Evolutionary conservation across 75 land plant genomes (phyloP), one percentile per base, ranked within the genome.

Genomic region (Sequoiadendron giganteum): DNA sequence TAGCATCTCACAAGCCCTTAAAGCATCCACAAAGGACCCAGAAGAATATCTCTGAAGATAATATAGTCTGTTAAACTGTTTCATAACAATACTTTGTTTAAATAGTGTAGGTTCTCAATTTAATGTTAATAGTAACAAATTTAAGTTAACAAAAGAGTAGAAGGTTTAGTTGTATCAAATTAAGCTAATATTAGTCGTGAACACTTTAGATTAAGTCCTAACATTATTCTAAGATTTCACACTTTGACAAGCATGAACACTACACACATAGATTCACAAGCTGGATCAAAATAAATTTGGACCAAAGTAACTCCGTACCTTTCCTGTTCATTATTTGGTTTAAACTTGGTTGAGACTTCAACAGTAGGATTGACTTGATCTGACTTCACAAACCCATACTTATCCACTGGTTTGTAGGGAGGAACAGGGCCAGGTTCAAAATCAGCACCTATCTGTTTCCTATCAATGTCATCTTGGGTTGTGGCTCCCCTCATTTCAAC

Each of bases 381-480:
- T 75, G 93, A 91, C 85, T 97, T 97, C 47, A 97, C 28, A 55
- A 97, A 97, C 3, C 99, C 99, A 94, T 93, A 97, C 87, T 92
- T 93, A 83, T 96, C 99, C 10, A 97, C 91, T 32, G 95, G 91
- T 54, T 65, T 87, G 1, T 89, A 79, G 3, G 94, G 89, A 48
- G 98, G 92, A 86, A 91, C 88, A 54, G 96, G 91, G 18, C 94
- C 97, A 48, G 92, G 92, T 68, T 96, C 96, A 58, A 92, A 89
- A 32, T 96, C 97, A 75, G 89, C 94, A 73, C n/a, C 85, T 77
- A 83, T 38, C 87, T 47, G 81, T 84, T 87, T 92, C 89, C 42
- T 84, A 39, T 86, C 89, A 89, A 48, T 80, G 78, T 89, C 86
- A 89, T 89, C 65, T 76, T 88, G 88, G 87, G 25, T 40, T 75